Evolutionary conservation across 2,329 filamentous ascomycete species (phyloP).

Genomic region (Dactylonectria estremocensis): DNA sequence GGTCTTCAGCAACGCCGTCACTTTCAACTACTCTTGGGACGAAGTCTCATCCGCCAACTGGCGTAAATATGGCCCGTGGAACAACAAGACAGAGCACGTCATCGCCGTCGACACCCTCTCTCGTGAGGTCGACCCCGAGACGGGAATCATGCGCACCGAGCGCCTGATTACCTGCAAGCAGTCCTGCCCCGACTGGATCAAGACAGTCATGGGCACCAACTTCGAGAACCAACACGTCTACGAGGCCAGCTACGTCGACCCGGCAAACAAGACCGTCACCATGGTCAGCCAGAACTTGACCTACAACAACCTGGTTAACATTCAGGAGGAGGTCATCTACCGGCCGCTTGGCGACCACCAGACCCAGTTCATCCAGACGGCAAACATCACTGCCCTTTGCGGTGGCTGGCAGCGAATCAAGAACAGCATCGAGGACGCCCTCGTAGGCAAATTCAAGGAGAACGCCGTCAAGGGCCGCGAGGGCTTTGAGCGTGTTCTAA

Average conservation of each 20-base stretch:
- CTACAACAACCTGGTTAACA: conserved; percentile 89
- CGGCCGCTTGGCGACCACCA: conserved; percentile 70
- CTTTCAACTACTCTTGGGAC: conserved; percentile 98
- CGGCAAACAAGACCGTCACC: conserved; percentile 85
- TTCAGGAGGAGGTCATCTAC: conserved; percentile 95
- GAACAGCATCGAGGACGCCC: conserved; percentile 94
- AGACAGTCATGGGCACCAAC: conserved; percentile 80
- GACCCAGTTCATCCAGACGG: conserved; percentile 91
- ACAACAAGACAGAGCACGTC: conserved; percentile 97
- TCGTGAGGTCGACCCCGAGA: conserved; percentile 71
- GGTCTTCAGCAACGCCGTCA: conserved; percentile 91
- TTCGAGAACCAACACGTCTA: conserved; percentile 90
- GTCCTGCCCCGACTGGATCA: conserved; percentile 83
- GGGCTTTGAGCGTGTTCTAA: conserved; percentile 94
- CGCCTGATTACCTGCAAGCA: conserved; percentile 75
- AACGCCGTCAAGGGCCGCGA: conserved; percentile 93
- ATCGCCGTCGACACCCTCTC: conserved; percentile 94
- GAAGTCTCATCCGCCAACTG: conserved; percentile 98
- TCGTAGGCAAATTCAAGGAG: conserved; percentile 90
- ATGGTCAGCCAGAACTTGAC: conserved; percentile 98
- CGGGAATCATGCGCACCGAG: conserved; percentile 74
- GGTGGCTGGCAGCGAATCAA: conserved; percentile 98
- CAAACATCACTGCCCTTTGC: conserved; percentile 93
- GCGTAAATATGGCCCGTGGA: conserved; percentile 99
- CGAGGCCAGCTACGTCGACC: conserved; percentile 96